phyloP scores from a whole-genome alignment of 1,139 yeast genomes.

The Debaryomycetaceae sp. region DNA sequence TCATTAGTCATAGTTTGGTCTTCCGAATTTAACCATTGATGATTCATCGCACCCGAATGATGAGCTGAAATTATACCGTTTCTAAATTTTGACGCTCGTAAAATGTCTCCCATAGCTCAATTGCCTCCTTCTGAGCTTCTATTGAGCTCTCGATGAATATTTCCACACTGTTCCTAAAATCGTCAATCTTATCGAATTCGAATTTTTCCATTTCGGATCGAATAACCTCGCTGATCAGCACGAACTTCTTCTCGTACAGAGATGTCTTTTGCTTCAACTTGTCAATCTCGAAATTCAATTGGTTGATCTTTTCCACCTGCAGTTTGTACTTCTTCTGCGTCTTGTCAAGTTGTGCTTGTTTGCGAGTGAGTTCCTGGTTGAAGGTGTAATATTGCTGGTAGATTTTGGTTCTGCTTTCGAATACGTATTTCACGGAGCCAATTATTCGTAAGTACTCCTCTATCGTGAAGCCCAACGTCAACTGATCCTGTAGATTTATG shows the following conservation, averaged over 20 bases:
- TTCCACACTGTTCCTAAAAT: slow-evolving; percentile 87
- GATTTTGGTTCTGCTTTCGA: slow-evolving; percentile 71
- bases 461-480: slow-evolving; percentile 81
- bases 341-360: slow-evolving; percentile 51
- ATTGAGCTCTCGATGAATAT: slow-evolving; percentile 86
- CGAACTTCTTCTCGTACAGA: slow-evolving; percentile 57
- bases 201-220: slow-evolving; percentile 65
- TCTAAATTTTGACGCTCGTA: slow-evolving; percentile 47
- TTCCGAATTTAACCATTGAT: not conserved
- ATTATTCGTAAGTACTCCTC: slow-evolving; percentile 84
- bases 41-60: not conserved
- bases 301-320: slow-evolving; percentile 60
- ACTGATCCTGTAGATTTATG: slow-evolving; percentile 77
- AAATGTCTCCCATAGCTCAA: slow-evolving; percentile 93
- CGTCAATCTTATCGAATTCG: slow-evolving; percentile 75
- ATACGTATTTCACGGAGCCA: slow-evolving; percentile 70
- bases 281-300: slow-evolving; percentile 54
- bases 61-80: slow-evolving; percentile 4
- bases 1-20: not conserved
- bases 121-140: slow-evolving; percentile 91
- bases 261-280: slow-evolving; percentile 56
- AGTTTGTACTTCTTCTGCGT: slow-evolving; percentile 51
- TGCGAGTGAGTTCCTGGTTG: slow-evolving; percentile 42
- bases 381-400: slow-evolving; percentile 56
- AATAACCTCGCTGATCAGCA: slow-evolving; percentile 59